Conservation (phyloP, 2,329 filamentous ascomycete species). For the Fusarium sp. region DNA sequence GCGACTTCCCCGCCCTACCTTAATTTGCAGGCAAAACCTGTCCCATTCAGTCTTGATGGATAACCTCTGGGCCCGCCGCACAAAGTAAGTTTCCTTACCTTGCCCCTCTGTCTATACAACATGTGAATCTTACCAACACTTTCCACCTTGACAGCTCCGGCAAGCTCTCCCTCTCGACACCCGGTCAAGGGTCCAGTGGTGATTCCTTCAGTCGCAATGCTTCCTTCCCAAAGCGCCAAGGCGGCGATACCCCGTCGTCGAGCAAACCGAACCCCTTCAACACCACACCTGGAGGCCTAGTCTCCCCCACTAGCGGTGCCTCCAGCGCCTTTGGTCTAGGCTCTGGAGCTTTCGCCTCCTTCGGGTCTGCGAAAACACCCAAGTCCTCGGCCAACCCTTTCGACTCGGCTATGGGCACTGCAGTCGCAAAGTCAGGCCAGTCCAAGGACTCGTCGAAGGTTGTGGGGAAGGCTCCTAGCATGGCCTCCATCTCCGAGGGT, state of each 20-base stretch:
- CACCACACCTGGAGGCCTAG: conserved; percentile 68
- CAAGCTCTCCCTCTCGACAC: conserved; percentile 90
- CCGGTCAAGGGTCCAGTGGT: conserved; percentile 63
- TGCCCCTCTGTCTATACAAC: conserved; percentile 1
- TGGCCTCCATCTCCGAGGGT: conserved; percentile 58
- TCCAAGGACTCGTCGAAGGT: conserved; percentile 47
- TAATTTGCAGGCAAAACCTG: conserved; percentile 35
- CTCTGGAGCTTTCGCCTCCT: conserved; percentile 93
- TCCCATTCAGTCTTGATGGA: conserved; percentile 60
- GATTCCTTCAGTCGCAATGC: conserved; percentile 67
- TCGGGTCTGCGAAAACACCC: conserved; percentile 81
- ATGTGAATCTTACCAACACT: conserved; percentile 26
- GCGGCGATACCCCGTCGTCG: conserved; percentile 70
- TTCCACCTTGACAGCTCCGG: conserved; percentile 64
- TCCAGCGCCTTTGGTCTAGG: conserved; percentile 93
- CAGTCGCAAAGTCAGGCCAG: conserved; percentile 45
- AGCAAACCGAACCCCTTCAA: conserved; percentile 79
- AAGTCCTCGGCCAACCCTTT: conserved; percentile 84
- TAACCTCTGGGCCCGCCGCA: conserved; percentile 80
- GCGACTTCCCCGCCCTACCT: conserved; percentile 41
- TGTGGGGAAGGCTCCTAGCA: conserved; percentile 46
- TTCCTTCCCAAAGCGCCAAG: conserved; percentile 75
- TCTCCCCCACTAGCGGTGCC: conserved; percentile 63
- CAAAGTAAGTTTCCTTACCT: conserved; percentile 67
- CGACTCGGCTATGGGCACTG: conserved; percentile 70